Conservation (phyloP, 768 basidiomycete genomes). For the Tulasnella calospora region DNA sequence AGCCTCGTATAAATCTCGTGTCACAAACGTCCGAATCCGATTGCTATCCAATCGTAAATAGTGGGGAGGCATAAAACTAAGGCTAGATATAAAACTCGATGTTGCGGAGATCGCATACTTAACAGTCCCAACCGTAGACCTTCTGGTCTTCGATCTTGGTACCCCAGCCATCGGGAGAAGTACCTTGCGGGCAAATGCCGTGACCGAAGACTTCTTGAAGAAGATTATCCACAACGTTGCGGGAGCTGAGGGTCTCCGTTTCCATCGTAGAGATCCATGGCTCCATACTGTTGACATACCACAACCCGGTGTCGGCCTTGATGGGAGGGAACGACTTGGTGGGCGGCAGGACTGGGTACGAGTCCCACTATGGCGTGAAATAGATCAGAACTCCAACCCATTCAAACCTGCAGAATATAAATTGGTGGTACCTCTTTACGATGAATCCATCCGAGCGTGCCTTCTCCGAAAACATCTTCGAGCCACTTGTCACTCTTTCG, state of each 20-base stretch:
- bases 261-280: conserved; percentile 94
- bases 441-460: conserved; percentile 71
- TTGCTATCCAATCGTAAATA: background rate
- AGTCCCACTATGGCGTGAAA: conserved; percentile 58
- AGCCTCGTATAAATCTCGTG: background rate
- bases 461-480: conserved; percentile 52
- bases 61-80: background rate
- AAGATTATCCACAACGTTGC: conserved; percentile 77
- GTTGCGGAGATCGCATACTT: background rate
- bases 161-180: conserved; percentile 7
- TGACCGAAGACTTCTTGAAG: conserved; percentile 66
- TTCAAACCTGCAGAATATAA: background rate
- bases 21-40: background rate
- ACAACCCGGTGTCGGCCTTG: conserved; percentile 69
- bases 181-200: conserved; percentile 50
- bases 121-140: conserved; percentile 26
- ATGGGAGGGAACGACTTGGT: conserved; percentile 67
- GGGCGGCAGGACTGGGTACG: conserved; percentile 70
- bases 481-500: conserved; percentile 67
- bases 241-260: conserved; percentile 76
- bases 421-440: conserved; percentile 59
- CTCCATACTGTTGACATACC: conserved; percentile 91
- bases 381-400: conserved; percentile 24
- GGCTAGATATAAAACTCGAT: background rate
- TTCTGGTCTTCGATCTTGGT: conserved; percentile 6